phyloP scores from a whole-genome alignment of 176 grass and related monocot genomes.

The Avena eriantha region DNA sequence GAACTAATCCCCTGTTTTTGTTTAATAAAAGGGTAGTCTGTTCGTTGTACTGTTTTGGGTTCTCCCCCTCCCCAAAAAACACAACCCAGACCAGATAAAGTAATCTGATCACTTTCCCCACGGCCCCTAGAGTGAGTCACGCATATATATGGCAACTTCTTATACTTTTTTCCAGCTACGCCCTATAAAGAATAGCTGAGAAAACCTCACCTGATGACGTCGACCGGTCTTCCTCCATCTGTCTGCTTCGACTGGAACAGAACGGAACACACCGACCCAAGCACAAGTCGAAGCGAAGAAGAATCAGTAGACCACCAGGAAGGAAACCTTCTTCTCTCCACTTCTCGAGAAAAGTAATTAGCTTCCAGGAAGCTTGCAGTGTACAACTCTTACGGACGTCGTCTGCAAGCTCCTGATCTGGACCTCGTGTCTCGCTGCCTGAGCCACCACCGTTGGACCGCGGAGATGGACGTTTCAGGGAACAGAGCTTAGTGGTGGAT shows the following conservation, averaged over 20 bases:
- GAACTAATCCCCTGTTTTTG: neutral
- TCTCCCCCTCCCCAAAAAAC: neutral
- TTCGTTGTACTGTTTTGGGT: too few species aligned
- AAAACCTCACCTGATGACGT: neutral
- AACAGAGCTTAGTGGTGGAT: constrained; percentile 69
- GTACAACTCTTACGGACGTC: too few species aligned
- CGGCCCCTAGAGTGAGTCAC: neutral
- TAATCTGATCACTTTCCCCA: neutral
- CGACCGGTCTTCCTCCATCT: neutral
- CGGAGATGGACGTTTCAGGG: constrained; percentile 64
- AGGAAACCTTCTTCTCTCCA: neutral
- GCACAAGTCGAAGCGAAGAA: neutral
- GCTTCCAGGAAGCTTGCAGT: too few species aligned
- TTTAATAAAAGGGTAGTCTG: neutral
- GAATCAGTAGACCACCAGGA: neutral
- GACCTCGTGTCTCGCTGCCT: constrained; percentile 43
- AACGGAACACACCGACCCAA: neutral
- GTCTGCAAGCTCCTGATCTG: neutral
- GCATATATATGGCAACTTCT: neutral
- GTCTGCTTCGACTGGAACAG: neutral
- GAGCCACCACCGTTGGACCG: constrained; percentile 89
- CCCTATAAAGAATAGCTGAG: neutral
- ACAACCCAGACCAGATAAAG: neutral
- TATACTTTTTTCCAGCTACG: neutral
- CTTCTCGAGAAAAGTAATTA: too few species aligned